A percentile compares a stretch with the other conserved stretches of the same genome.
Conservation (phyloP, 768 basidiomycete genomes). For the Dentipellis sp. region DNA sequence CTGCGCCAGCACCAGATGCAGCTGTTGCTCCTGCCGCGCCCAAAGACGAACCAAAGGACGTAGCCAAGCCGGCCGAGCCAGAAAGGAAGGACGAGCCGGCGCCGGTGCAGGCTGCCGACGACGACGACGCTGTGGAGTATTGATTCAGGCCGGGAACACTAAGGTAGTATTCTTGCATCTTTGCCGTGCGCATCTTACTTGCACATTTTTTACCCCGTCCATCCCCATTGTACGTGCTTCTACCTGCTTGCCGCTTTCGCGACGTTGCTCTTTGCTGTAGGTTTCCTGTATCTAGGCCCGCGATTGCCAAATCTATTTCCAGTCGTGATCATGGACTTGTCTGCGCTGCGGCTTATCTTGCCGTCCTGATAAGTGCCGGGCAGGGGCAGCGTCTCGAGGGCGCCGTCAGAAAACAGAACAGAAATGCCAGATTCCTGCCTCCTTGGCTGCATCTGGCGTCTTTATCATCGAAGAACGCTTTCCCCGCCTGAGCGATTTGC, state of each 20-base stretch:
- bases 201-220: constrained; percentile 4
- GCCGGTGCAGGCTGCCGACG: constrained; percentile 58
- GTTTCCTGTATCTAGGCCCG: not conserved
- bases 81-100: constrained; percentile 21
- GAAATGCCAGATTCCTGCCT: no score
- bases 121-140: constrained; percentile 80
- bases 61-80: constrained; percentile 7
- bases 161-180: constrained; percentile 7
- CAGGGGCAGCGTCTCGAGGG: not conserved
- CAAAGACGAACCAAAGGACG: constrained; percentile 7
- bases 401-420: no score
- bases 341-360: not conserved
- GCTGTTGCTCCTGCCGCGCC: not conserved
- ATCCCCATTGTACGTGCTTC: not conserved
- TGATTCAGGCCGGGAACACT: constrained; percentile 16
- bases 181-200: constrained; percentile 5
- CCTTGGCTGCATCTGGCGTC: no score
- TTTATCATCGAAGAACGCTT: no score
- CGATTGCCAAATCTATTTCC: not conserved
- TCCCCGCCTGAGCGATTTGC: no score
- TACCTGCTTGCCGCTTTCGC: not conserved
- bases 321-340: not conserved
- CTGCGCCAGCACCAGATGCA: not conserved
- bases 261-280: not conserved
- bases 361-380: not conserved